These are phyloP conservation scores for Bruguiera parviflora DNA, from an alignment of 345 rosid genomes.

Conservation along the genomic window DNA sequence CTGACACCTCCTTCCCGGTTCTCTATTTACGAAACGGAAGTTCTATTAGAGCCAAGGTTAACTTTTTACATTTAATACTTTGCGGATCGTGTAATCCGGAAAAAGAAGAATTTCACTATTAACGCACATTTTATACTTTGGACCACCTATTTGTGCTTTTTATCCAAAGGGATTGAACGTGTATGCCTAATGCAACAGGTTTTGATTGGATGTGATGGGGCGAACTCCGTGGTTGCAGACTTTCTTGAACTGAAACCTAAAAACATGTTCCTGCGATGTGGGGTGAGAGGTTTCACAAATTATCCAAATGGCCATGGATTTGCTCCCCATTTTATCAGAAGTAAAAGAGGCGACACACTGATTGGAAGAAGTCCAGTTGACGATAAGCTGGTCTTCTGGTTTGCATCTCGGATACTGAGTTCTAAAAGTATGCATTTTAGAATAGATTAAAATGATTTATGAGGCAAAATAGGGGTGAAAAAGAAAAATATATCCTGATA, in stretches of 20 bases:
- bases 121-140: too few species aligned
- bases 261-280: slow-evolving; percentile 27
- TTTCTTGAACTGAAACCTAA: slow-evolving; percentile 30
- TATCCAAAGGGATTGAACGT: too few species aligned
- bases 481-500: too few species aligned
- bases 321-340: slow-evolving; percentile 22
- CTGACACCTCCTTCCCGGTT: slow-evolving; percentile 24
- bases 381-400: slow-evolving; percentile 38
- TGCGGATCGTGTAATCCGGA: too few species aligned
- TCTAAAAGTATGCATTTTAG: slow-evolving; percentile 13
- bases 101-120: too few species aligned
- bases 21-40: slow-evolving; percentile 32
- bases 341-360: slow-evolving; percentile 12
- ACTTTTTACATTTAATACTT: too few species aligned
- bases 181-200: slow-evolving; percentile 22
- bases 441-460: too few species aligned
- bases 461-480: too few species aligned
- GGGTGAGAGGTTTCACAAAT: slow-evolving; percentile 40
- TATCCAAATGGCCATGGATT: slow-evolving; percentile 46
- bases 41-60: slow-evolving; percentile 42
- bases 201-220: slow-evolving; percentile 61
- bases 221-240: slow-evolving; percentile 38
- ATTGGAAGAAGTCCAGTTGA: slow-evolving; percentile 38
- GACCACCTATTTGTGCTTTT: too few species aligned
- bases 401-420: slow-evolving; percentile 14